These are phyloP conservation scores for Talaromyces atroroseus DNA, from an alignment of 2,329 filamentous ascomycete genomes.

Conservation along the genomic window DNA sequence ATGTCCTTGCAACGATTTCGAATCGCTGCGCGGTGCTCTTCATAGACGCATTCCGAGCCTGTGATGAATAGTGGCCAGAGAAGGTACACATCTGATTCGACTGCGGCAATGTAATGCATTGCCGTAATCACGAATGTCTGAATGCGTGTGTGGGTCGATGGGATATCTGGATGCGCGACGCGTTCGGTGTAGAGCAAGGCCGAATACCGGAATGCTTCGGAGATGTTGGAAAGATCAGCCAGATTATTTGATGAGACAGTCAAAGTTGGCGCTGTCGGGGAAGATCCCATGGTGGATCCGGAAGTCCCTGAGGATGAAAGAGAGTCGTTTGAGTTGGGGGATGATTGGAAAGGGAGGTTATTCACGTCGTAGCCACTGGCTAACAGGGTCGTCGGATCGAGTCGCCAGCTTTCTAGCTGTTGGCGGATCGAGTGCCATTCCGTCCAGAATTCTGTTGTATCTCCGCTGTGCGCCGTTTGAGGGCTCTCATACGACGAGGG, in stretches of 20 bases:
- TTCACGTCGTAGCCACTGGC: conserved; percentile 16
- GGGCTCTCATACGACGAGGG: conserved; percentile 4
- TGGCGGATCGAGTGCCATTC: conserved; percentile 79
- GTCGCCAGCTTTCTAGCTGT: conserved; percentile 75
- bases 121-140: conserved; percentile 77
- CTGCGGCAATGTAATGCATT: conserved; percentile 73
- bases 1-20: conserved; percentile 78
- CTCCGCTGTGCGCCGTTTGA: conserved; percentile 3
- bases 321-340: conserved; percentile 8
- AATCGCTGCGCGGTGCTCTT: conserved; percentile 71
- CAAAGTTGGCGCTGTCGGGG: conserved; percentile 20
- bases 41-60: conserved; percentile 81
- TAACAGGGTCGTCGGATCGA: conserved; percentile 46
- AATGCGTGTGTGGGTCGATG: conserved; percentile 70
- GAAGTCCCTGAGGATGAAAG: conserved; percentile 13
- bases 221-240: conserved; percentile 72
- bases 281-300: conserved; percentile 26
- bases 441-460: conserved; percentile 59
- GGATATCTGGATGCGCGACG: conserved; percentile 68
- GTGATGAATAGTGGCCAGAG: conserved; percentile 91
- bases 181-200: conserved; percentile 87
- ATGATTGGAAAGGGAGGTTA: conserved; percentile 2
- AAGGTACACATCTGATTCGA: conserved; percentile 80
- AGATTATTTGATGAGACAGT: conserved; percentile 55
- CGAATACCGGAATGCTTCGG: conserved; percentile 83